These are phyloP conservation scores for Microcos paniculata DNA, from an alignment of 345 rosid genomes.

Conservation along the genomic window DNA sequence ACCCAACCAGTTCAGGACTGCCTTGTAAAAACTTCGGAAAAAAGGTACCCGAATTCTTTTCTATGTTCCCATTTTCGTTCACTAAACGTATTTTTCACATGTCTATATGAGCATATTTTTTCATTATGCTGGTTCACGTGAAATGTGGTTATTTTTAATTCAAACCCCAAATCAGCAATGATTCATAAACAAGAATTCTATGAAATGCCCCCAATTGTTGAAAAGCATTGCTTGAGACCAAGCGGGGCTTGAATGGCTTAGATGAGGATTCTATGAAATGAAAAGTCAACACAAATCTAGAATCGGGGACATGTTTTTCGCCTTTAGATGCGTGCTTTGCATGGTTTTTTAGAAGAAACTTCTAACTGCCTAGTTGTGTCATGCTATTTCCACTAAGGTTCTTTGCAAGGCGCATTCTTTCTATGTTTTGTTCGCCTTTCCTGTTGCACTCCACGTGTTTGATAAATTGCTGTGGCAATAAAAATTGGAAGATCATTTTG, in stretches of 20 bases:
- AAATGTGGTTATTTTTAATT: background rate
- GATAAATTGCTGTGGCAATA: background rate
- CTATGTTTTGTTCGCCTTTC: background rate
- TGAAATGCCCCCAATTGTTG: no score
- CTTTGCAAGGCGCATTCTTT: background rate
- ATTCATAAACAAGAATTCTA: background rate
- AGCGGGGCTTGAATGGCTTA: no score
- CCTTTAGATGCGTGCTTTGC: background rate
- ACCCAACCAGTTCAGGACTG: background rate
- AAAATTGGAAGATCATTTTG: background rate
- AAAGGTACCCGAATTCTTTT: background rate
- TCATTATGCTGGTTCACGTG: background rate
- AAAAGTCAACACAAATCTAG: background rate
- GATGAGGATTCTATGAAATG: no score
- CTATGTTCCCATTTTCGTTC: no score
- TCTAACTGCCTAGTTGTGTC: background rate
- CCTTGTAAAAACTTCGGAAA: background rate
- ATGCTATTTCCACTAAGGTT: background rate
- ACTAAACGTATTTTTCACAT: background rate
- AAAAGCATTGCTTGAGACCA: no score
- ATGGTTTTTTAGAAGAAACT: background rate
- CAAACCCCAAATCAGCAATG: background rate
- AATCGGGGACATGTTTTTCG: background rate
- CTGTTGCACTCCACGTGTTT: background rate
- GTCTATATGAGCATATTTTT: background rate